These are phyloP conservation scores for Huntiella bhutanensis DNA, from an alignment of 2,329 filamentous ascomycete genomes.

Conservation along the genomic window DNA sequence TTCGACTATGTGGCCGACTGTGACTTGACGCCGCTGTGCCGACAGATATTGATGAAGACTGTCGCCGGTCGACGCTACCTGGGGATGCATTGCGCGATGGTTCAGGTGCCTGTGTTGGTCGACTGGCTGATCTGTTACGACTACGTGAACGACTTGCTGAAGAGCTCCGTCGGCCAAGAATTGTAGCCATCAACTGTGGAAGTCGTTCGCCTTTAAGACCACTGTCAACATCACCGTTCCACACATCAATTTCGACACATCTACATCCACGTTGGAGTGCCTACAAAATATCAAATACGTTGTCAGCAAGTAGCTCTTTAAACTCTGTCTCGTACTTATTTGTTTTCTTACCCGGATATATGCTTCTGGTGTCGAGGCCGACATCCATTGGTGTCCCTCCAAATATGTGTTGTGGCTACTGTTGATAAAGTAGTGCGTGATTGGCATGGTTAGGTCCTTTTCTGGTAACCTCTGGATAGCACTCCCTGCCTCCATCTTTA, in stretches of 20 bases:
- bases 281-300: conserved; percentile 19
- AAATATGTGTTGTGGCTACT: conserved; percentile 93
- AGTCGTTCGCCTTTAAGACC: conserved; percentile 28
- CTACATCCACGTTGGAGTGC: conserved; percentile 61
- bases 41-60: neutral
- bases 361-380: conserved; percentile 55
- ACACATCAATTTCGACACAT: conserved; percentile 89
- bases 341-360: conserved; percentile 48
- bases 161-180: conserved; percentile 19
- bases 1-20: neutral
- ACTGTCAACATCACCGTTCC: conserved; percentile 48
- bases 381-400: conserved; percentile 67
- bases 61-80: neutral
- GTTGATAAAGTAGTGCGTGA: conserved; percentile 84
- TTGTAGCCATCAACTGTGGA: conserved; percentile 25
- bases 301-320: neutral
- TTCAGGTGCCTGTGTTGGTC: neutral
- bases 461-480: conserved; percentile 23
- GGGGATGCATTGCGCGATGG: too few relatives aligned
- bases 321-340: neutral
- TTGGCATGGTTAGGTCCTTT: conserved; percentile 44
- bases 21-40: neutral
- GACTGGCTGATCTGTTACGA: conserved; percentile 13
- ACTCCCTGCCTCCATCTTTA: conserved; percentile 14
- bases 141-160: conserved; percentile 17